A percentile compares a stretch with the other conserved stretches of the same genome.
phyloP scores from a whole-genome alignment of 345 rosid genomes.

The Stellera chamaejasme region DNA sequence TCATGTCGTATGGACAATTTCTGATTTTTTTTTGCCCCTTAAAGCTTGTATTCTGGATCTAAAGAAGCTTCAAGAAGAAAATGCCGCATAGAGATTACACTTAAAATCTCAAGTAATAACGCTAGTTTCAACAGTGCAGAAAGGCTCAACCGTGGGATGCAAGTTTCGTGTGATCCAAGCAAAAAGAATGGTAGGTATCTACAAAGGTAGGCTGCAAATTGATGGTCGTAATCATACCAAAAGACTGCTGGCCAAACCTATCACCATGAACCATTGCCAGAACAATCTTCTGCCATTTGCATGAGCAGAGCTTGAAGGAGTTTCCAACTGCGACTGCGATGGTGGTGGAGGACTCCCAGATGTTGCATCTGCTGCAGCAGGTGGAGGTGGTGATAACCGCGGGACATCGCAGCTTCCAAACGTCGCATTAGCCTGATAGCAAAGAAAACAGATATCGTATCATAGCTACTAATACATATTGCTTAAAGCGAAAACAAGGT shows the following conservation, averaged over 20 bases:
- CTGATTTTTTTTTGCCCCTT: too few relatives aligned
- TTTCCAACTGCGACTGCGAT: background rate
- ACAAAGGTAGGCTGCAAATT: conserved; percentile 3
- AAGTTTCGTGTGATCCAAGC: background rate
- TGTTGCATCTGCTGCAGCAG: conserved; percentile 26
- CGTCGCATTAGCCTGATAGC: conserved; percentile 52
- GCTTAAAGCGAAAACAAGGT: too few relatives aligned
- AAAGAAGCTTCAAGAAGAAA: too few relatives aligned
- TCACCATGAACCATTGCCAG: conserved; percentile 25
- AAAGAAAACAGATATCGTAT: too few relatives aligned
- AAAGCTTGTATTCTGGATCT: too few relatives aligned
- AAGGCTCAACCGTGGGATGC: too few relatives aligned
- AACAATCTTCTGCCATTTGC: conserved; percentile 14
- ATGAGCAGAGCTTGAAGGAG: conserved; percentile 21
- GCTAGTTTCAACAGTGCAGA: too few relatives aligned
- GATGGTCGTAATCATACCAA: conserved; percentile 17
- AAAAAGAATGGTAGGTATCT: conserved; percentile 2
- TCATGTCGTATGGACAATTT: too few relatives aligned
- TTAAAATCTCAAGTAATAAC: too few relatives aligned
- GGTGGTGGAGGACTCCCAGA: background rate
- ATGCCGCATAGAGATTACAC: too few relatives aligned
- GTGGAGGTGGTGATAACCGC: conserved; percentile 61
- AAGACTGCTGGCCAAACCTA: conserved; percentile 23
- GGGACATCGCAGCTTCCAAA: conserved; percentile 80
- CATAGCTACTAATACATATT: too few relatives aligned